Evolutionary conservation across 306 rosid species (phyloP).

Genomic region (Phaseolus lunatus): DNA sequence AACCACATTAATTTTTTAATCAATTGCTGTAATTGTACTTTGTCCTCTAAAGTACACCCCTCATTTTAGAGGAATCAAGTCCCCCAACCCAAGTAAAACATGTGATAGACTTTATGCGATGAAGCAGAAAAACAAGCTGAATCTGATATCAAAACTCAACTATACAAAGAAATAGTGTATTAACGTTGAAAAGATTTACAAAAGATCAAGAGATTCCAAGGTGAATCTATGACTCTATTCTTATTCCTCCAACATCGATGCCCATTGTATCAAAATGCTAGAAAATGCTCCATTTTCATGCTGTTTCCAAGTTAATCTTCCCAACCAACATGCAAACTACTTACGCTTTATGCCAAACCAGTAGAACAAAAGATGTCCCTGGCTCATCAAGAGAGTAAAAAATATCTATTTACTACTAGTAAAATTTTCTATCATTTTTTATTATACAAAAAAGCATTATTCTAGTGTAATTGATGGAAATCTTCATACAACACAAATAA

Average conservation of each 20-base stretch:
- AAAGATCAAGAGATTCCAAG: not conserved
- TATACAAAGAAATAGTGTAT: too few species aligned
- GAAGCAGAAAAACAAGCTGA: too few species aligned
- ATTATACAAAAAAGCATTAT: not conserved
- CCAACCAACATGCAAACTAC: slow-evolving; percentile 7
- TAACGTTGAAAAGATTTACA: not conserved
- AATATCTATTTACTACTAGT: not conserved
- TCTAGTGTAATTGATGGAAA: not conserved
- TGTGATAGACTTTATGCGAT: too few species aligned
- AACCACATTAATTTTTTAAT: too few species aligned
- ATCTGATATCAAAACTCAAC: too few species aligned
- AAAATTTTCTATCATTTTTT: not conserved
- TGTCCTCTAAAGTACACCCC: too few species aligned
- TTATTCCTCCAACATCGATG: slow-evolving; percentile 14
- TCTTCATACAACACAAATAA: not conserved
- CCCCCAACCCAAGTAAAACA: too few species aligned
- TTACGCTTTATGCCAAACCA: slow-evolving; percentile 10
- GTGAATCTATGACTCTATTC: slow-evolving; percentile 3
- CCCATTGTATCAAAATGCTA: not conserved
- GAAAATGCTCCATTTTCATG: not conserved
- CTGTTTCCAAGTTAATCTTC: slow-evolving; percentile 15
- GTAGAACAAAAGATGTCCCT: not conserved
- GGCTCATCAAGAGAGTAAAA: not conserved
- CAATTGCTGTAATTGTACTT: too few species aligned
- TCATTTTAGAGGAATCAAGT: too few species aligned